phyloP scores from a whole-genome alignment of 208 protist species.

The Acanthamoeba triangularis region DNA sequence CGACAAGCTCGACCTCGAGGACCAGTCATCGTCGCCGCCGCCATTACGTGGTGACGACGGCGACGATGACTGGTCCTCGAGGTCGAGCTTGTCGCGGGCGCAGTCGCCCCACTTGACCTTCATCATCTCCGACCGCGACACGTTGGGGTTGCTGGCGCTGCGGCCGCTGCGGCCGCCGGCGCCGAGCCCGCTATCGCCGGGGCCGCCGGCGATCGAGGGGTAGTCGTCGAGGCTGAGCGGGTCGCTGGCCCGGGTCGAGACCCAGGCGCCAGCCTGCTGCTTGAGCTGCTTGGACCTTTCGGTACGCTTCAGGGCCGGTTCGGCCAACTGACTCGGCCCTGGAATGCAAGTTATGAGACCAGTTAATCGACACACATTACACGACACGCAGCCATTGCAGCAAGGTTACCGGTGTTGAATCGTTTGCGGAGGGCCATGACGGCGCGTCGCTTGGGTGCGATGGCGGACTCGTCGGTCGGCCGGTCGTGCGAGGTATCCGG shows the following conservation, averaged over 20 bases:
- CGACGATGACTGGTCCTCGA: background rate
- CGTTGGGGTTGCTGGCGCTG: slow-evolving; percentile 45
- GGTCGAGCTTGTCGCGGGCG: background rate
- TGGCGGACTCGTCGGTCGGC: background rate
- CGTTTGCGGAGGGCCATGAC: slow-evolving; percentile 26
- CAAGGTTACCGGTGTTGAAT: background rate
- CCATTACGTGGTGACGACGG: background rate
- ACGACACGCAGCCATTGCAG: too few relatives aligned
- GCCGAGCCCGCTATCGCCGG: background rate
- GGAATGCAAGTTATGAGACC: too few relatives aligned
- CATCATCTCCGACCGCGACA: background rate
- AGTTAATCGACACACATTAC: background rate
- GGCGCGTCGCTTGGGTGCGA: background rate
- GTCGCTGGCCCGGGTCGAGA: background rate
- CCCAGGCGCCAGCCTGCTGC: background rate
- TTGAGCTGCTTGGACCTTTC: slow-evolving; percentile 4
- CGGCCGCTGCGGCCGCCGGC: background rate
- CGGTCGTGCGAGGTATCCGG: background rate
- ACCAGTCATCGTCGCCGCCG: too few relatives aligned
- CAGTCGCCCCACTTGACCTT: background rate
- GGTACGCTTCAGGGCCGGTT: background rate
- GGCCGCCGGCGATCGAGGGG: background rate
- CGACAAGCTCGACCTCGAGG: too few relatives aligned
- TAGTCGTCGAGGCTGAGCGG: background rate
- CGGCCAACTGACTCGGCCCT: background rate